Evolutionary conservation across 148 eudicot genomes (phyloP), one percentile per base, ranked within the genome.

Genomic region (Amaranthus palmeri): DNA sequence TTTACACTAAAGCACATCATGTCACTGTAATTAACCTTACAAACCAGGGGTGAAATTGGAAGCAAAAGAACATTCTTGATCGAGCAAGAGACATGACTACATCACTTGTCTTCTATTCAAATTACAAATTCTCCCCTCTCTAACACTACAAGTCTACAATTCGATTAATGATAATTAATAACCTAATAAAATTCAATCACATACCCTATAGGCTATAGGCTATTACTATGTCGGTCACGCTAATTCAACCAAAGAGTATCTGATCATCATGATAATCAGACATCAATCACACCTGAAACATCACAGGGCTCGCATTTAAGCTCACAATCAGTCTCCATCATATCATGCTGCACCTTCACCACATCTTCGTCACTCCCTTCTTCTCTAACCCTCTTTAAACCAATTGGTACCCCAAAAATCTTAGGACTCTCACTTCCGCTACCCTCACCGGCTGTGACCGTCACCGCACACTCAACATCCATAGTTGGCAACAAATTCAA

Each of bases 301-400:
- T 86, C 89, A 54, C 65, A 78, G 81, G 92, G 90, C 85, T 92
- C 98, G 5, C 84, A 76, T 85, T 90, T 92, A 46, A 90, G 74
- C 42, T 78, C 83, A 4, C 44, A 7, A 11, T 80, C 90, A 47
- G 81, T 76, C 74, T 82, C 78, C 80, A 87, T 78, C 36, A 75
- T 81, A 64, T 75, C 71, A 10, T 66, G 74, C 14, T 76, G 71
- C 50, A 73, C 86, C 83, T 63, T 66, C 77, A 73, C 15, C 44
- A 52, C 67, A 51, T 76, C 77, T 0, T 70, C 81, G 0, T 46
- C 45, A 8, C 49, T 52, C 48, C 63, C 73, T 5, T 57, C 74
- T n/a, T 83, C 87, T 76, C 90, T 84, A 45, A 45, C 75, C 52
- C 98, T 79, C 68, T 93, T 93, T 65, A 62, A 62, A 1, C 96